Evolutionary conservation across 306 rosid genomes (phyloP).

Genomic region (Quercus dentata): DNA sequence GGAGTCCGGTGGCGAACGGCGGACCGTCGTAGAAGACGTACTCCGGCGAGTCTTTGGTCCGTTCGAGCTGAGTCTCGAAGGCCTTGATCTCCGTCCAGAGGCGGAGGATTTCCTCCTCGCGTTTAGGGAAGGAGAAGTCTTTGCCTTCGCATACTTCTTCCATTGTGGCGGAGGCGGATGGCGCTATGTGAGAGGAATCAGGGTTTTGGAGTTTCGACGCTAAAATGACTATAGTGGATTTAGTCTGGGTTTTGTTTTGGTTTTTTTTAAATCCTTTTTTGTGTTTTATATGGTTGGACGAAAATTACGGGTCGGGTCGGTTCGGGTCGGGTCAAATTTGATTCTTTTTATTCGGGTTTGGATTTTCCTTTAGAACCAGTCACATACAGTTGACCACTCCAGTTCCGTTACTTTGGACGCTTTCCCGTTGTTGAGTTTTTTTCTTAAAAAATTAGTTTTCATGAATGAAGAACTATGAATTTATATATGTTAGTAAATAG

Average conservation of each 20-base stretch:
- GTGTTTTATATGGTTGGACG: no score
- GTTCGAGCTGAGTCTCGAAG: slow-evolving; percentile 68
- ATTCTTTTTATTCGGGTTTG: no score
- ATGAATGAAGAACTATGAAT: no score
- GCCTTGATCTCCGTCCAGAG: slow-evolving; percentile 74
- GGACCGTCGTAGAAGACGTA: slow-evolving; percentile 96
- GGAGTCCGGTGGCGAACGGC: slow-evolving; percentile 97
- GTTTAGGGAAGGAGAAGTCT: slow-evolving; percentile 73
- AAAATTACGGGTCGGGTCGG: no score
- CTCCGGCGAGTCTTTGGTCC: slow-evolving; percentile 58
- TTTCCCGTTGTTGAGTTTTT: no score
- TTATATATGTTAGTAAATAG: no score
- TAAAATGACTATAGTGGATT: background rate
- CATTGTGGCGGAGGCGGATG: slow-evolving; percentile 26
- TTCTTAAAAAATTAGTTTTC: no score
- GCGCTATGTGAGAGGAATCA: background rate
- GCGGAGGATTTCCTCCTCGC: slow-evolving; percentile 65
- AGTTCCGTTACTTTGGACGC: no score
- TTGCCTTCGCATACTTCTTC: slow-evolving; percentile 91
- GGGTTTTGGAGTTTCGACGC: background rate
- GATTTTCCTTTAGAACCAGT: no score
- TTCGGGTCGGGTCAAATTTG: no score
- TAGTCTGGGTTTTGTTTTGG: background rate
- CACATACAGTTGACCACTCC: no score
- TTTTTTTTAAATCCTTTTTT: no score